Conservation (phyloP, 371 early-diverging fungal species). For the Cokeromyces recurvatus region DNA sequence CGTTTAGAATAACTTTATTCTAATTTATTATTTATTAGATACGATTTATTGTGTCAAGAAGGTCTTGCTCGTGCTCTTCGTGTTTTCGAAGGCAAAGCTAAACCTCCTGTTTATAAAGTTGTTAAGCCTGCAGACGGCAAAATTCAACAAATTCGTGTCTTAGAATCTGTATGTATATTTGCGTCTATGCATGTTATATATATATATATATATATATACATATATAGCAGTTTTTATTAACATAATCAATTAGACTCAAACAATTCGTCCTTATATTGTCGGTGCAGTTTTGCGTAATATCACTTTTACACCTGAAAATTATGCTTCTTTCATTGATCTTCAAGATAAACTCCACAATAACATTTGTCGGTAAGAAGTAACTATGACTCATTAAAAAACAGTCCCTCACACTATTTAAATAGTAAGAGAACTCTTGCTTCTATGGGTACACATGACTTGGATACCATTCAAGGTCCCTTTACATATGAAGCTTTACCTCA, state of each 20-base stretch:
- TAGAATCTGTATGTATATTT: conserved; percentile 32
- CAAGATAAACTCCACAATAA: conserved; percentile 99
- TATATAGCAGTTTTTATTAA: not conserved
- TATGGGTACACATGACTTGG: conserved; percentile 99
- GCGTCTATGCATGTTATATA: too few relatives aligned
- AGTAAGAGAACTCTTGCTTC: conserved; percentile 96
- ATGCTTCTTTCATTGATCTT: conserved; percentile 96
- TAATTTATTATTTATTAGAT: too few relatives aligned
- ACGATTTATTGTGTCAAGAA: conserved; percentile 94
- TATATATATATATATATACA: too few relatives aligned
- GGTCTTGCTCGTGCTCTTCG: conserved; percentile 89
- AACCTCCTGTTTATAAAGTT: conserved; percentile 63
- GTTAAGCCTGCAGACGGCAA: conserved; percentile 57
- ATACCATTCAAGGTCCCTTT: conserved; percentile 93
- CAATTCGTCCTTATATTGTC: conserved; percentile 88
- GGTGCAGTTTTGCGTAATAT: conserved; percentile 94
- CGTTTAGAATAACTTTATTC: too few relatives aligned
- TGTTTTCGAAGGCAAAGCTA: conserved; percentile 68
- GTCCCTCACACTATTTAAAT: not conserved
- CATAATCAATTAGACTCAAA: conserved; percentile 51
- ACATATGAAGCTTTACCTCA: conserved; percentile 92
- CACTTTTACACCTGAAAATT: conserved; percentile 77
- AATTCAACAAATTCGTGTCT: conserved; percentile 62
- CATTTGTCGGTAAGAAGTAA: conserved; percentile 73
- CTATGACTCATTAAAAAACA: conserved; percentile 12